phyloP scores from a whole-genome alignment of 192 early-diverging fungal species.

The Helicostylum pulchrum region DNA sequence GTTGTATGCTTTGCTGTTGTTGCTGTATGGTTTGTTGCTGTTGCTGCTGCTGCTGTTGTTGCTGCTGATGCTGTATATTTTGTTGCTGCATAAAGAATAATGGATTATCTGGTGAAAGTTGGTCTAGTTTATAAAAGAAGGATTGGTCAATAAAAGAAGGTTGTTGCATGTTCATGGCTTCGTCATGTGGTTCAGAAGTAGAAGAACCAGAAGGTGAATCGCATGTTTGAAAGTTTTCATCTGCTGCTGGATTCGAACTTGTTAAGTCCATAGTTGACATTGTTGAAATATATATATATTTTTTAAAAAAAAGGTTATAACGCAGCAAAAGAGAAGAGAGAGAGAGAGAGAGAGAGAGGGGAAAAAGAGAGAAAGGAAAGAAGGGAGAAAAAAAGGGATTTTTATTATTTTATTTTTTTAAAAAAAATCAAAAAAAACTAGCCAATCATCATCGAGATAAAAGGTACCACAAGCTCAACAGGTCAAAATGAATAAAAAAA shows the following conservation, averaged over 20 bases:
- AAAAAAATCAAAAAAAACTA: not conserved
- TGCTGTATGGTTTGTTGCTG: slow-evolving; percentile 1
- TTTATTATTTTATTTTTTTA: not conserved
- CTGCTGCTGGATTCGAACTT: slow-evolving; percentile 2
- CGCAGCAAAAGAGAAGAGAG: not conserved
- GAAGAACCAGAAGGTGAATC: slow-evolving; percentile 31
- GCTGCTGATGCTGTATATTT: slow-evolving; percentile 1
- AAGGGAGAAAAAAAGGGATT: not conserved
- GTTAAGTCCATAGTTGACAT: slow-evolving; percentile 6
- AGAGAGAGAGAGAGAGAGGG: not conserved
- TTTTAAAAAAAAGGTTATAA: not conserved
- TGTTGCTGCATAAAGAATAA: slow-evolving; percentile 20
- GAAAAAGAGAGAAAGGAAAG: not conserved
- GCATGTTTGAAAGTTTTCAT: slow-evolving; percentile 21
- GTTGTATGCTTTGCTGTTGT: not conserved
- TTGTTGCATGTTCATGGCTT: slow-evolving; percentile 12
- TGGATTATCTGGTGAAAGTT: slow-evolving; percentile 19
- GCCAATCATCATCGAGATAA: not conserved
- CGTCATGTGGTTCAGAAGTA: slow-evolving; percentile 31
- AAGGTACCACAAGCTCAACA: too few species aligned
- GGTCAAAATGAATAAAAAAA: too few species aligned
- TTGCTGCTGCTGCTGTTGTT: slow-evolving; percentile 8
- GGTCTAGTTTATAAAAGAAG: slow-evolving; percentile 20
- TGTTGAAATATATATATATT: not conserved
- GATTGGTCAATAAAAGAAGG: slow-evolving; percentile 21